A percentile compares a stretch with the other conserved stretches of the same genome.
Conservation (phyloP, 805 yeast species). For the Candida boleticola region DNA sequence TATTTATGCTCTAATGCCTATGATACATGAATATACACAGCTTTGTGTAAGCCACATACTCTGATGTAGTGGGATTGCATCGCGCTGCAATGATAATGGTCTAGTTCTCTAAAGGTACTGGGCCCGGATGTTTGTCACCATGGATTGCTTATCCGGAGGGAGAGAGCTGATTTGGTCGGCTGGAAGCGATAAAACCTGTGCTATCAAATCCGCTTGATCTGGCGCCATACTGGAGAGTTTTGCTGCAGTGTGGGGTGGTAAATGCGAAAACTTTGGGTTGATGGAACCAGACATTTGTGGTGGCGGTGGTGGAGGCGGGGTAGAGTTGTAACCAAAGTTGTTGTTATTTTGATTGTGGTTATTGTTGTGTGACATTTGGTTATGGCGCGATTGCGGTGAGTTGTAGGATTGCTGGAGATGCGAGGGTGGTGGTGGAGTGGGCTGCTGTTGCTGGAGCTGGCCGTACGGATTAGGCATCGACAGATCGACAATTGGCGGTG, state of each 20-base stretch:
- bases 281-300: slow-evolving; percentile 7
- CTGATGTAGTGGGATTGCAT: too few relatives aligned
- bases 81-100: too few relatives aligned
- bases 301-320: slow-evolving; percentile 12
- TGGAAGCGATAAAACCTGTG: slow-evolving; percentile 51
- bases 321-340: neutral
- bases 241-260: slow-evolving; percentile 47
- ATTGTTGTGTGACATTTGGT: neutral
- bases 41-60: too few relatives aligned
- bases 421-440: slow-evolving; percentile 5
- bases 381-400: slow-evolving; percentile 12
- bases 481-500: slow-evolving; percentile 10
- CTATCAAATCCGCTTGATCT: slow-evolving; percentile 56
- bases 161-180: slow-evolving; percentile 48
- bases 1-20: too few relatives aligned
- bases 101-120: slow-evolving; percentile 52
- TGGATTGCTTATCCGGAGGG: slow-evolving; percentile 50
- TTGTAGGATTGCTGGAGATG: slow-evolving; percentile 5
- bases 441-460: slow-evolving; percentile 12
- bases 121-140: slow-evolving; percentile 54
- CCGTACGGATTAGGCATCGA: slow-evolving; percentile 7
- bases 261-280: slow-evolving; percentile 40
- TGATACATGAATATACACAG: too few relatives aligned
- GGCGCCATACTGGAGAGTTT: slow-evolving; percentile 52
- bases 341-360: neutral